Base-by-base conservation (phyloP, 2,329 filamentous ascomycete species). In the Fusarium compactum region DNA sequence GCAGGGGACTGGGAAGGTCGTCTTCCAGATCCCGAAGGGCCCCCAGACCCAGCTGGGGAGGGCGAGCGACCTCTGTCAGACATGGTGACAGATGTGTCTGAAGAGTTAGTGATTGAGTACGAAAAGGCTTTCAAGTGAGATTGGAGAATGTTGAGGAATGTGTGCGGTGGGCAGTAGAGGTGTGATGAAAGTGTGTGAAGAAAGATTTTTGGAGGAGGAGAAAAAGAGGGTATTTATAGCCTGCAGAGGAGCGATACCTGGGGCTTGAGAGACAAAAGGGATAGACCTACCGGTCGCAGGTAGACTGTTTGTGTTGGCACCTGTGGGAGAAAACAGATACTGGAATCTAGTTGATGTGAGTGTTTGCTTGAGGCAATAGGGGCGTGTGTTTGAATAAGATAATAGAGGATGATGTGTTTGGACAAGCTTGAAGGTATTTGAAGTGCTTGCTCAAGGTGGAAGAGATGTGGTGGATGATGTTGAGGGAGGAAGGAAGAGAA, bases 31-130 rank as follows among this genome's bases (percentile, higher is more conserved):
- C 66, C 65, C 11, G 70, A 68, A 18, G 70, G 48, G 14, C 71
- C 63, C 15, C 68, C 65, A 20, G 50, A 29, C 46, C 70, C 61
- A 30, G 69, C 62, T 8, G 73, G 65, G 40, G 72, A 68, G 9
- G 74, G 73, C 8, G 78, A 76, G 7, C 73, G 75, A 10, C 76
- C 78, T 69, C 78, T 70, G 29, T 80, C 77, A 61, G 79, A 80
- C 79, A 81, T 80, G 24, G 15, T 58, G 47, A 44, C 60, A 61
- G 51, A 47, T 9, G n/a, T 47, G 18, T 30, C 60, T 66, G 44
- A 30, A 45, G 24, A 6, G 55, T 69, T 44, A 60, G 65, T 52
- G 11, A 47, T 11, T 51, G 53, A 25, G 30, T 30, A 29, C 14
- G 8, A 44, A 46, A 25, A 25, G 29, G 25, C 9, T 38, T 45